phyloP scores from a whole-genome alignment of 257 asterid species.

The Solanum chmielewskii region DNA sequence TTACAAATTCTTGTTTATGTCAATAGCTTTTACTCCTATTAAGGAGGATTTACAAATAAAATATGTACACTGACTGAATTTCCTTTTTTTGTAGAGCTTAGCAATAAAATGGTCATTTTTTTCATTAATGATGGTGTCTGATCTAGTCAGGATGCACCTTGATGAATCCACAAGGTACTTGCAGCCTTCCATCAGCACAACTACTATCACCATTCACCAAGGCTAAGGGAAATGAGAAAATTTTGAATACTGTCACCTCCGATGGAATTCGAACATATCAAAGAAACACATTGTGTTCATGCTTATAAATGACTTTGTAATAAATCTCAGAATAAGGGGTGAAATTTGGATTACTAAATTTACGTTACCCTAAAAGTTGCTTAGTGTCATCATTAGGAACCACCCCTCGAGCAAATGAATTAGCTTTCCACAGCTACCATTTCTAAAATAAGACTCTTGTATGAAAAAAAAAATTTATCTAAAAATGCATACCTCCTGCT shows the following conservation, averaged over 20 bases:
- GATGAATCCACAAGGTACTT: background rate
- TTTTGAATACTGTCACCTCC: background rate
- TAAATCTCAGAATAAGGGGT: background rate
- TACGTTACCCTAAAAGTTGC: background rate
- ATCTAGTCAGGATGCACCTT: background rate
- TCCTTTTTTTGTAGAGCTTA: background rate
- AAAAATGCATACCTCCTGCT: slow-evolving; percentile 49
- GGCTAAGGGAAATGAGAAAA: background rate
- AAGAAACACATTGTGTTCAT: background rate
- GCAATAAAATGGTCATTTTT: background rate
- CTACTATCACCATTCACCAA: background rate
- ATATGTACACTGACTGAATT: background rate
- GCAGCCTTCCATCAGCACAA: background rate
- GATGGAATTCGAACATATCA: background rate
- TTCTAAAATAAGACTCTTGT: background rate
- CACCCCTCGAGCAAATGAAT: background rate
- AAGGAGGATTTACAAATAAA: background rate
- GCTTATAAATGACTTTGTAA: background rate
- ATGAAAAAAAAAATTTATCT: background rate
- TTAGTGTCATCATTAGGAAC: background rate
- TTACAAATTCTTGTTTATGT: background rate
- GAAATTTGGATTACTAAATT: background rate
- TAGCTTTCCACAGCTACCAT: background rate
- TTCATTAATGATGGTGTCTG: background rate
- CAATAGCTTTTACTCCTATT: background rate